A percentile compares a stretch with the other conserved stretches of the same genome.
These are phyloP conservation scores for Acer negundo DNA, from an alignment of 345 rosid genomes.

Conservation along the genomic window DNA sequence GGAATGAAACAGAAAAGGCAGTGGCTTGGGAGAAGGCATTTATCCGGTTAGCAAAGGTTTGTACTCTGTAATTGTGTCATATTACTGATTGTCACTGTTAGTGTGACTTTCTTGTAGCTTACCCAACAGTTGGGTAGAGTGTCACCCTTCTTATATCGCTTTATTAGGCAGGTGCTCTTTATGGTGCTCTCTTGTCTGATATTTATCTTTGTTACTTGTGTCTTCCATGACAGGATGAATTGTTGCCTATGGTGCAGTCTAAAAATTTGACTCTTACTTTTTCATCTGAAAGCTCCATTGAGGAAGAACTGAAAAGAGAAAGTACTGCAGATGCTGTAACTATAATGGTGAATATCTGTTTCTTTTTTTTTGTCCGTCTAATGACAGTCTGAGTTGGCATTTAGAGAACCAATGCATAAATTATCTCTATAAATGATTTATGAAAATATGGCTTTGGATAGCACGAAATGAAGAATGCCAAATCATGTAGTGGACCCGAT, in stretches of 20 bases:
- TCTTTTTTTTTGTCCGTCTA: neutral
- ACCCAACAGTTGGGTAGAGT: neutral
- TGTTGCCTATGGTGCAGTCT: conserved; percentile 74
- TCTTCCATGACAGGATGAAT: conserved; percentile 63
- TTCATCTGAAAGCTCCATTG: conserved; percentile 96
- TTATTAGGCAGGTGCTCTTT: neutral
- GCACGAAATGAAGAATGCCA: neutral
- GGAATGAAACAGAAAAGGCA: conserved; percentile 69
- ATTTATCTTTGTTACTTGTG: neutral
- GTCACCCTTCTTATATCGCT: neutral
- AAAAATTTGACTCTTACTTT: conserved; percentile 80
- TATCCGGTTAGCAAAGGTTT: conserved; percentile 82
- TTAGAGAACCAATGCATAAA: neutral
- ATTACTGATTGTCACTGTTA: conserved; percentile 7
- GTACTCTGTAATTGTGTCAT: conserved; percentile 16
- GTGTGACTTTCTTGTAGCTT: conserved; percentile 12
- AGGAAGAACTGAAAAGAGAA: conserved; percentile 95
- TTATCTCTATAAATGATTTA: neutral
- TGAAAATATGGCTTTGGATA: neutral
- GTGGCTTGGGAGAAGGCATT: conserved; percentile 98
- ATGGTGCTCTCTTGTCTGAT: neutral
- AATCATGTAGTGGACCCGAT: neutral
- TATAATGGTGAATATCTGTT: conserved; percentile 56
- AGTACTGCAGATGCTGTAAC: conserved; percentile 95
- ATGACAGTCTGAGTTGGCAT: neutral